phyloP scores from a whole-genome alignment of 768 basidiomycete species.

The Serendipita sp. region DNA sequence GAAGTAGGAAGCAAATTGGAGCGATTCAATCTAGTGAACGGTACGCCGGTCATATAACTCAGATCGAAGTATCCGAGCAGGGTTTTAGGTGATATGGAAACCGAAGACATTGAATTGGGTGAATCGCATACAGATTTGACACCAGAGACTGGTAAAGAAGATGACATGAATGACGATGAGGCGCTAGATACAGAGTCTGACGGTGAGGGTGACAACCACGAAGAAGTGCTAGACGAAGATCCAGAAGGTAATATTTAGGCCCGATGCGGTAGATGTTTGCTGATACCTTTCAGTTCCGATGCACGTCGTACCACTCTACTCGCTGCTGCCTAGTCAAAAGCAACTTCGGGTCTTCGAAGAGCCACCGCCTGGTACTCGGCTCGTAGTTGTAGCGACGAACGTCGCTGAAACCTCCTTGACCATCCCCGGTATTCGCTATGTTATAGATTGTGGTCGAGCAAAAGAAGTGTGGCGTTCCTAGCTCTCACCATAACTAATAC shows the following conservation, averaged over 20 bases:
- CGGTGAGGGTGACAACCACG: slow-evolving; percentile 40
- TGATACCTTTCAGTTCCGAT: slow-evolving; percentile 47
- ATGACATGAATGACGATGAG: slow-evolving; percentile 29
- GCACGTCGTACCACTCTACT: slow-evolving; percentile 90
- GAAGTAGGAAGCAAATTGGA: neutral
- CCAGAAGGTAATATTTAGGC: slow-evolving; percentile 39
- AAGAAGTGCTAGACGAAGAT: slow-evolving; percentile 60
- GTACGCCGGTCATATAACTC: neutral
- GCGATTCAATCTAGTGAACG: neutral
- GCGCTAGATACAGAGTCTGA: slow-evolving; percentile 50
- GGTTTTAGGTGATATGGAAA: slow-evolving; percentile 49
- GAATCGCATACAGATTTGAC: slow-evolving; percentile 11
- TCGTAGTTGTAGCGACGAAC: slow-evolving; percentile 92
- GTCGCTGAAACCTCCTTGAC: slow-evolving; percentile 95
- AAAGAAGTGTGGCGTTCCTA: slow-evolving; percentile 50
- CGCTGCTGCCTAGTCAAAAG: slow-evolving; percentile 78
- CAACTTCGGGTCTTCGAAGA: slow-evolving; percentile 86
- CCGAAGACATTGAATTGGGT: slow-evolving; percentile 66
- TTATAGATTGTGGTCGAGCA: slow-evolving; percentile 89
- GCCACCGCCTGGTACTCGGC: slow-evolving; percentile 61
- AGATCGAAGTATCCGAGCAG: neutral
- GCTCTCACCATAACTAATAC: neutral
- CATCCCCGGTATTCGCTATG: slow-evolving; percentile 92
- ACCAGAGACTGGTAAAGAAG: slow-evolving; percentile 23
- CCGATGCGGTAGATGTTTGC: slow-evolving; percentile 14